phyloP scores from a whole-genome alignment of 2,329 filamentous ascomycete genomes.

The Annulohypoxylon truncatum region DNA sequence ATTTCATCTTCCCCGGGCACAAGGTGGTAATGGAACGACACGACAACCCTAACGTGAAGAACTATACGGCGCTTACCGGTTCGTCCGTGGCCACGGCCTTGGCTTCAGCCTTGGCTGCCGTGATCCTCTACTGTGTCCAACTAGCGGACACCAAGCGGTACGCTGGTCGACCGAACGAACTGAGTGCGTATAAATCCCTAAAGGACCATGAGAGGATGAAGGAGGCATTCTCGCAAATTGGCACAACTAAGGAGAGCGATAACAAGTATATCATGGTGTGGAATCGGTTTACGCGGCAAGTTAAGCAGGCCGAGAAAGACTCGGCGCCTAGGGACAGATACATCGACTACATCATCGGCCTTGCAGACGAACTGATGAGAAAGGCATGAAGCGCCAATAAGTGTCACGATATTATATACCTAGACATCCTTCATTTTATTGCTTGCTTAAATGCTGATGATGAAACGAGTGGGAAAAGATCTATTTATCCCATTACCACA shows the following conservation, averaged over 20 bases:
- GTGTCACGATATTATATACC: not conserved
- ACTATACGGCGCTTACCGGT: not conserved
- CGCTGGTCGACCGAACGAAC: not conserved
- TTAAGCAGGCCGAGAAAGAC: not conserved
- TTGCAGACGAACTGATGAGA: slow-evolving; percentile 11
- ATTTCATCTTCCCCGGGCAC: slow-evolving; percentile 10
- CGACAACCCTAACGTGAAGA: not conserved
- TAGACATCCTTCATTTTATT: too few relatives aligned
- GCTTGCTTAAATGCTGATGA: too few relatives aligned
- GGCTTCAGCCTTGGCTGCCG: not conserved
- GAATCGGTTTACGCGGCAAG: slow-evolving; percentile 1
- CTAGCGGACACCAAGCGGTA: not conserved
- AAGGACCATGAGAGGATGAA: slow-evolving; percentile 6
- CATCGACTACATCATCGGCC: not conserved
- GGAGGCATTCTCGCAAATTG: slow-evolving; percentile 7
- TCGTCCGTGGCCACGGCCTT: not conserved
- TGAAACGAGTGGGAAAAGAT: not conserved
- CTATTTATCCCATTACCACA: too few relatives aligned
- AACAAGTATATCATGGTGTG: slow-evolving; percentile 14
- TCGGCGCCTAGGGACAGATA: slow-evolving; percentile 1
- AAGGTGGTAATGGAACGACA: not conserved
- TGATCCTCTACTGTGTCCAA: slow-evolving; percentile 7
- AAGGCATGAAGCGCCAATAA: not conserved
- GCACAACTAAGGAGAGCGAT: slow-evolving; percentile 7
- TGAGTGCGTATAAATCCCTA: slow-evolving; percentile 1